Percentiles rank a stretch among this genome's conserved stretches.
Conservation (phyloP, 495 filamentous ascomycete genomes). For the Podospora pseudoanserina region DNA sequence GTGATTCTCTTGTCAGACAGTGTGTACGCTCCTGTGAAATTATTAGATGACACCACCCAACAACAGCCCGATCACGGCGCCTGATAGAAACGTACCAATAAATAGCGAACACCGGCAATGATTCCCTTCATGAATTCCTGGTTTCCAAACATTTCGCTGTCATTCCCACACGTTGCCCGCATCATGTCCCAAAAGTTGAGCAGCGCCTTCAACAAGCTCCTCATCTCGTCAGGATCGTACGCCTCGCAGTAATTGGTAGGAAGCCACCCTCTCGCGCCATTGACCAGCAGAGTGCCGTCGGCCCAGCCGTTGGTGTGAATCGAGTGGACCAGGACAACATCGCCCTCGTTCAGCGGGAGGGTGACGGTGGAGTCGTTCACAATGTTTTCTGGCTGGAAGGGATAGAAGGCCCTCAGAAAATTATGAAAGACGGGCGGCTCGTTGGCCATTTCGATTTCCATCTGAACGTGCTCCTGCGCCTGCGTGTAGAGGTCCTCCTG, state of each 20-base stretch:
- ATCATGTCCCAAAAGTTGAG: constrained; percentile 92
- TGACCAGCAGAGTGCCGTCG: constrained; percentile 88
- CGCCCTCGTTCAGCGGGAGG: constrained; percentile 80
- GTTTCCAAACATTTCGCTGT: constrained; percentile 69
- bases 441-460: constrained; percentile 12
- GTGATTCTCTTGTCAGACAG: constrained; percentile 79
- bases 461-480: constrained; percentile 4
- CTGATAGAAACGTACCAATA: constrained; percentile 62
- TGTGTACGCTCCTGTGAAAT: constrained; percentile 71
- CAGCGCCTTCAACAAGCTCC: constrained; percentile 77
- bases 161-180: constrained; percentile 59
- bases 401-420: constrained; percentile 93
- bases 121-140: constrained; percentile 89
- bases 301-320: constrained; percentile 99
- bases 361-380: constrained; percentile 74
- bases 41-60: constrained; percentile 15
- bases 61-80: neutral
- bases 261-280: constrained; percentile 89
- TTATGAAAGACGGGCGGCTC: constrained; percentile 75
- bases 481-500: constrained; percentile 48
- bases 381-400: constrained; percentile 75
- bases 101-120: constrained; percentile 85
- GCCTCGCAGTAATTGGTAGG: constrained; percentile 98
- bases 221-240: constrained; percentile 83
- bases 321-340: constrained; percentile 91